These are phyloP conservation scores for Talaromyces sp. DNA, from an alignment of 2,329 filamentous ascomycete genomes.

Conservation along the genomic window DNA sequence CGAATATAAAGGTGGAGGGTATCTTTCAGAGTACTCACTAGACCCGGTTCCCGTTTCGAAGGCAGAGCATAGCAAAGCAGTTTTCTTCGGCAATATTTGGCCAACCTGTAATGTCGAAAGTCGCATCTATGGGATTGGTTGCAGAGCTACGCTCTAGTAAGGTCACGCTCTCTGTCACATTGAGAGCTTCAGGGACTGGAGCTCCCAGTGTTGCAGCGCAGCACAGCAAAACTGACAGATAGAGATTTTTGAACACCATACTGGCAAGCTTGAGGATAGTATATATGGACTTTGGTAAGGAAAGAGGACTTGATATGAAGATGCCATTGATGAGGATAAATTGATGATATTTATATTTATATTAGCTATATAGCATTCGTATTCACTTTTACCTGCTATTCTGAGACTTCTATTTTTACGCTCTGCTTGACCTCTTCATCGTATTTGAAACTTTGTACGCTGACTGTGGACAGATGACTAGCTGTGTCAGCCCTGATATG, in stretches of 20 bases:
- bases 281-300: neutral
- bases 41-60: neutral
- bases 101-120: neutral
- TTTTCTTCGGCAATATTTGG: slow-evolving; percentile 6
- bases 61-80: slow-evolving; percentile 8
- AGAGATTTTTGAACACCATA: neutral
- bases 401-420: neutral
- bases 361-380: neutral
- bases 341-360: neutral
- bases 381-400: no score
- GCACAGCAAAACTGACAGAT: neutral
- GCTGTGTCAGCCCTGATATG: neutral
- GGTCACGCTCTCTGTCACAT: neutral
- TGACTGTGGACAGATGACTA: neutral
- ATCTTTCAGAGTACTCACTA: neutral
- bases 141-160: neutral
- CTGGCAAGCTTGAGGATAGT: neutral
- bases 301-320: neutral
- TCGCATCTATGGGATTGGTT: neutral
- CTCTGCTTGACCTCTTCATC: neutral
- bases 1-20: neutral
- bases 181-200: neutral
- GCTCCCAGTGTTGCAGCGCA: neutral
- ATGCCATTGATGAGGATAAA: neutral
- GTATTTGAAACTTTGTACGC: neutral